Base-by-base conservation (phyloP, 345 rosid species). In the Arabidopsis thaliana region DNA sequence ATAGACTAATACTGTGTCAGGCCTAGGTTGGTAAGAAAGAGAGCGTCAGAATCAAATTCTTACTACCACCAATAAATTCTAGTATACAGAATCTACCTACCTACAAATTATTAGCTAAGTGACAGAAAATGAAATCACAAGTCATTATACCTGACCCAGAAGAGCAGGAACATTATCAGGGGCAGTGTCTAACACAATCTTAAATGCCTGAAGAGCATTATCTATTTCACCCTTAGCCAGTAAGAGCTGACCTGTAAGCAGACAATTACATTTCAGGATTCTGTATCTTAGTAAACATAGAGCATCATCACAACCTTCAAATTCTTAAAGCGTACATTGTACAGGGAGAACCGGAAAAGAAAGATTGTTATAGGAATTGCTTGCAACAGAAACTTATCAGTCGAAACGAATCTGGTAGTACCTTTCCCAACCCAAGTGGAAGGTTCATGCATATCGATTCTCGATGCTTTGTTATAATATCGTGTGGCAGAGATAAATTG, bases 371-470 rank as follows among this genome's bases (percentile, higher is more conserved):
- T 62, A 49, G 3, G 66, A 10, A 16, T 16, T 16, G 20, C 59
- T 61, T 16, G 53, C 20, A 61, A 60, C 42, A 65, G 73, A 59
- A 65, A 37, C 12, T 3, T 46, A 55, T 38, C 68, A 51, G 51
- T 0, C 8, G 28, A 41, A 53, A 71, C 25, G 13, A 34, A 4
- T 71, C 33, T 45, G 24, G 41, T 4, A 14, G 46, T 42, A 91
- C 98, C 99, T 92, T 95, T 95, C 56, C 97, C 97, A 81, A 95
- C 93, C 97, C 99, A 95, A 81, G 97, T 95, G 36, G 93, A 90
- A 79, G 99, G 96, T 79, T 95, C 99, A 46, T 92, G 97, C 97
- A 95, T 87, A 82, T 95, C 97, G 37, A 95, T 95, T 79, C 97
- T 86, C 0, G 99, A 92, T 6, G 97, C 97, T 85, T 87, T 95